Evolutionary conservation across 2,329 filamentous ascomycete species (phyloP), one percentile per base, ranked within the genome.

Genomic region (Penicillium sp.): DNA sequence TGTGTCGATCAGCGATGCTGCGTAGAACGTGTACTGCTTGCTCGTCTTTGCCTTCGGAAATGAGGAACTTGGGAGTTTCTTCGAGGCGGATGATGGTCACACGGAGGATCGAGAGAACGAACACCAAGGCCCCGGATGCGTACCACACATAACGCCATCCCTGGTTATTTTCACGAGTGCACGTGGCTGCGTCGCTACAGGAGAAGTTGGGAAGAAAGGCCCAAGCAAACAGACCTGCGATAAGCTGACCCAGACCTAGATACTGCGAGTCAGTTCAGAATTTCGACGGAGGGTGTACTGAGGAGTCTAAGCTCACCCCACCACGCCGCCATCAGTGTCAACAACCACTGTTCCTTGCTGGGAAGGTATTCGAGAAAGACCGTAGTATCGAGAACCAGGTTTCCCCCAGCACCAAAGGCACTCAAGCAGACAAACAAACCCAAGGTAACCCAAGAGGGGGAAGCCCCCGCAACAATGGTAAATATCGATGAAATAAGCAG

Each of bases 371-470:
- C 83, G 43, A 85, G 68, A 59, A 85, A 85, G 0, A 85, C 81
- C 0, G 83, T 81, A 0, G 85, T 87, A 61, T 88, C 86, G 1
- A 89, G 73, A 0, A 89, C 82, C 21, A 89, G 71, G 62, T 86
- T 88, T 4, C 81, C 86, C 13, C 87, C 87, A 1, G 78, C 83
- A 1, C 87, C 87, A 61, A 90, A 89, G 3, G 85, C 82, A 33
- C 84, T 77, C 43, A 90, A 70, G 13, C 81, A 82, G 31, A 88
- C 81, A 66, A 90, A 89, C 23, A 88, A 71, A 0, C 84, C 86
- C 13, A 90, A 78, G 0, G 83, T 81, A 2, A 82, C 75, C 86
- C 87, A 92, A 61, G 81, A 88, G 1, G 88, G 88, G 58, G 84
- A 81, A 1, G 83, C 85, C 4, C 88, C 89, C 0, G 87, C 88